These are phyloP conservation scores for Komagataella mondaviorum DNA, from an alignment of 805 yeast species.

Conservation along the genomic window DNA sequence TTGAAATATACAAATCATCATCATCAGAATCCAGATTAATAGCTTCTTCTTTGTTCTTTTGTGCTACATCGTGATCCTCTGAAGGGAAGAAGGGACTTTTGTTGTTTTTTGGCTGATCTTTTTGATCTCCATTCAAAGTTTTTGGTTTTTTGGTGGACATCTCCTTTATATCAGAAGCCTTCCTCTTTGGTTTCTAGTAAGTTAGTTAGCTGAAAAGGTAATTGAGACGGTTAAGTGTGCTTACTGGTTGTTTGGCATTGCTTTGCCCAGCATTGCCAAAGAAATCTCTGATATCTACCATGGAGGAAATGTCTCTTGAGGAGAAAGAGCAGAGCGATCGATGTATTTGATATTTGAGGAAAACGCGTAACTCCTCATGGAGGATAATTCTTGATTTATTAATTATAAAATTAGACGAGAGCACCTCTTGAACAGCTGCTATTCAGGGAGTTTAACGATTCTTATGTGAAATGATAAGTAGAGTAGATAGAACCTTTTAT, in stretches of 20 bases:
- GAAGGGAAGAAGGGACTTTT: slow-evolving; percentile 1
- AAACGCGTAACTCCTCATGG: neutral
- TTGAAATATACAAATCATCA: slow-evolving; percentile 2
- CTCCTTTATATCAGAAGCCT: neutral
- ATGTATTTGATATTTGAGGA: neutral
- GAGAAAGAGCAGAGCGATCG: neutral
- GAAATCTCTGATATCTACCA: slow-evolving; percentile 27
- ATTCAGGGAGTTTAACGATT: neutral
- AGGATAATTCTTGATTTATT: no score
- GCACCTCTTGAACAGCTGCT: neutral
- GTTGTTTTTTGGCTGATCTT: neutral
- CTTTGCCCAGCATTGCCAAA: slow-evolving; percentile 11
- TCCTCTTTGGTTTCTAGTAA: neutral
- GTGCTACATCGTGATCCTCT: slow-evolving; percentile 3
- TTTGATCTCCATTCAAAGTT: neutral
- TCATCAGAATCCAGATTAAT: slow-evolving; percentile 15
- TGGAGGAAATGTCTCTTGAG: slow-evolving; percentile 4
- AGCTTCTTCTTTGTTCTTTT: slow-evolving; percentile 2
- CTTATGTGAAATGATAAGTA: neutral
- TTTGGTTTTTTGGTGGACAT: slow-evolving; percentile 2
- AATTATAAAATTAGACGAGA: neutral
- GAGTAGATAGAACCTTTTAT: neutral
- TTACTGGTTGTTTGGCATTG: neutral
- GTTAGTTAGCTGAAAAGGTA: neutral
- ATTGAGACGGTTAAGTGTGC: neutral